These are phyloP conservation scores for Aspergillus felis DNA, from an alignment of 2,329 filamentous ascomycete species.

Conservation along the genomic window DNA sequence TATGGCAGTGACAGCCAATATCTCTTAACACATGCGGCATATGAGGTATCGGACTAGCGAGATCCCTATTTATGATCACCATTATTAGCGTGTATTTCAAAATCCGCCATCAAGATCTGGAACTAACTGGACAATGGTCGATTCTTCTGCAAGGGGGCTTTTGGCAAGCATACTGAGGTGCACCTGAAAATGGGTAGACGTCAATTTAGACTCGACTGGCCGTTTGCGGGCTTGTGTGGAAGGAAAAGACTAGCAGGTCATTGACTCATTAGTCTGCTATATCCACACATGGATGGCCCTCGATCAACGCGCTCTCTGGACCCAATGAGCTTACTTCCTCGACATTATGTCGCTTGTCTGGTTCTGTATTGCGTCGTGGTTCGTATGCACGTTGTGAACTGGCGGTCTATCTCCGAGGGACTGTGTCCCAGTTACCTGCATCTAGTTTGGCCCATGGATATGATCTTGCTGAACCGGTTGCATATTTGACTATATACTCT, in stretches of 20 bases:
- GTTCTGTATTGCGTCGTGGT: background rate
- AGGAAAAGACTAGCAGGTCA: background rate
- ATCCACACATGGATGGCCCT: background rate
- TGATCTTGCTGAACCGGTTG: background rate
- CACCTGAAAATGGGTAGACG: slow-evolving; percentile 7
- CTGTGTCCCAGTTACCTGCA: background rate
- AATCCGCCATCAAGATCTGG: background rate
- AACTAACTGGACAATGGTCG: background rate
- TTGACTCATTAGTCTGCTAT: background rate
- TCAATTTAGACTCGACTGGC: background rate
- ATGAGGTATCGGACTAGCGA: background rate
- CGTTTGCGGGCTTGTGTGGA: background rate
- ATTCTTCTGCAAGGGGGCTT: slow-evolving; percentile 10
- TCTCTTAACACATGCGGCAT: no score
- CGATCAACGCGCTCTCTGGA: background rate
- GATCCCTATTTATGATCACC: background rate
- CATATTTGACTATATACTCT: background rate
- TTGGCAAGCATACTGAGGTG: slow-evolving; percentile 11
- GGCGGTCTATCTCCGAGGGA: background rate
- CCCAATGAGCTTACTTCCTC: background rate
- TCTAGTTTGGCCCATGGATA: background rate
- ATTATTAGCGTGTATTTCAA: background rate
- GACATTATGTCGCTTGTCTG: background rate
- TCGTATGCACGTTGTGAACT: background rate
- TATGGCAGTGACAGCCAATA: background rate